Evolutionary conservation across 192 early-diverging fungal genomes (phyloP).

Genomic region (Kickxella alabastrina): DNA sequence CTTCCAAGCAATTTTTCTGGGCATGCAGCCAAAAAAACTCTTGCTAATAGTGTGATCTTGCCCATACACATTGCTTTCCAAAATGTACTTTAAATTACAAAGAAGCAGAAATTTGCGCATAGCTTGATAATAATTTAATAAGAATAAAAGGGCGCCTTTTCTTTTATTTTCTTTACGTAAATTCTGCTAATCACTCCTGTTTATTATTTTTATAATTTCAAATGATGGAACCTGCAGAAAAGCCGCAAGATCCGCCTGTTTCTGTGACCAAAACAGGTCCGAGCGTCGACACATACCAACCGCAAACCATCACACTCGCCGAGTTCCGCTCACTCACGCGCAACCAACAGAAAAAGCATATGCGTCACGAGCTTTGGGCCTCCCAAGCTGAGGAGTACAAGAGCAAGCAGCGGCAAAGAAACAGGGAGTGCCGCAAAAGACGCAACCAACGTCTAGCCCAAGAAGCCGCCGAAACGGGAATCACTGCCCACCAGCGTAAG

Average conservation of each 20-base stretch:
- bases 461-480: slow-evolving; percentile 9
- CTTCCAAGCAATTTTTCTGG: too few species aligned
- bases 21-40: too few species aligned
- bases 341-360: slow-evolving; percentile 68
- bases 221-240: too few species aligned
- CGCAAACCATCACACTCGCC: slow-evolving; percentile 26
- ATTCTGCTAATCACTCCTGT: too few species aligned
- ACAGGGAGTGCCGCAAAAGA: slow-evolving; percentile 54
- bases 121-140: too few species aligned
- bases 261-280: background rate
- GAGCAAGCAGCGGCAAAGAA: slow-evolving; percentile 38
- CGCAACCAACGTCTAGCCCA: slow-evolving; percentile 47
- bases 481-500: slow-evolving; percentile 17
- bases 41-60: too few species aligned
- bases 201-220: too few species aligned
- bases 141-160: too few species aligned
- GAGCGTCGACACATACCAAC: slow-evolving; percentile 34
- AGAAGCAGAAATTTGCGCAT: slow-evolving; percentile 1
- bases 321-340: slow-evolving; percentile 57
- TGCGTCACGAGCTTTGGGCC: slow-evolving; percentile 62
- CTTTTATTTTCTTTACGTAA: too few species aligned
- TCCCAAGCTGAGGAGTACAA: slow-evolving; percentile 41
- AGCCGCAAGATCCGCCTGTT: background rate
- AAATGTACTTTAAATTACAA: too few species aligned
- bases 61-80: too few species aligned